Evolutionary conservation across 495 filamentous ascomycete species (phyloP), one percentile per base, ranked within the genome.

Genomic region (Bombardia bombarda): DNA sequence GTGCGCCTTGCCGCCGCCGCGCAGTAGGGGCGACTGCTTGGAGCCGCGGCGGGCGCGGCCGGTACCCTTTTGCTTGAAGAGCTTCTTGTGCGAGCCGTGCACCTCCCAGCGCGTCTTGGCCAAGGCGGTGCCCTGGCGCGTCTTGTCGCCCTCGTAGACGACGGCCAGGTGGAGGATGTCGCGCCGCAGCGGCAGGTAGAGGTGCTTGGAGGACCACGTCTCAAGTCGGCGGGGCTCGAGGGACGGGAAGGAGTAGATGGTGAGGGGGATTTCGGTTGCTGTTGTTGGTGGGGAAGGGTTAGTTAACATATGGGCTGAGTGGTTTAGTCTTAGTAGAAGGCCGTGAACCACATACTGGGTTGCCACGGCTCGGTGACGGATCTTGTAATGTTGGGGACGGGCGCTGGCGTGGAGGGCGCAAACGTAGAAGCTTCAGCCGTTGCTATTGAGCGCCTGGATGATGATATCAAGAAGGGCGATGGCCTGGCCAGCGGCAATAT

Each of bases 141-240:
- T 83, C 37, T 66, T 76, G 71, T 96, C 89, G 55, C 87, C 92
- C 67, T 98, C 92, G 76, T 83, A 97, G 45, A 95, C 60, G 16
- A 97, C 76, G 46, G 93, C 92, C 22, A 90, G 78, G 63, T 97
- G 93, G 16, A 99, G 80, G 43, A 99, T 81, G 56, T 99, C 92
- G 56, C 84, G 81, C 8, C 92, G 86, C 13, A 95, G 72, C 5
- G 92, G 92, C 34, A 96, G 74, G 57, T 82, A 60, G 5, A 99
- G 81, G 59, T 96, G 85, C 46, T 83, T 85, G 44, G 75, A 62
- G 7, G 84, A 80, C 72, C 89, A 97, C 59, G 79, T 62, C 47
- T 85, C 77, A 60, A 94, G 84, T 26, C 80, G 75, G 35, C 80
- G 59, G 18, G 92, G 92, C 62, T 95, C 88, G 70, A 97, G 80